Evolutionary conservation across 1,139 yeast genomes (phyloP).

Genomic region (Diutina catenulata): DNA sequence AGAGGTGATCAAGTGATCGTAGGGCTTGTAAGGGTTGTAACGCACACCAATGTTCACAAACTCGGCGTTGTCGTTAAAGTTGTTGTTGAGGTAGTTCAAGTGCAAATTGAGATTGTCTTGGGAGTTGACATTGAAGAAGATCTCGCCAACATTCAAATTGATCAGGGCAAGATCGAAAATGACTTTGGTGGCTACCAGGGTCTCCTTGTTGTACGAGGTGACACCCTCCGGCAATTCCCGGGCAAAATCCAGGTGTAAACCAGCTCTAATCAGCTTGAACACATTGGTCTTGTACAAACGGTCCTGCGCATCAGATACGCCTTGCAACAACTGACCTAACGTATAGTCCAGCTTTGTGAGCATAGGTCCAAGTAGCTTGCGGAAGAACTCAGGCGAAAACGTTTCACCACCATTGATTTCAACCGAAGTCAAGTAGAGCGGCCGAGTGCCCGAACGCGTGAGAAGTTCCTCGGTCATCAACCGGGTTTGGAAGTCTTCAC

Average conservation of each 20-base stretch:
- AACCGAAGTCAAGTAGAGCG: slow-evolving; percentile 32
- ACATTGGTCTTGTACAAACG: slow-evolving; percentile 30
- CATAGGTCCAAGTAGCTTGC: slow-evolving; percentile 34
- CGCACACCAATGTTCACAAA: slow-evolving; percentile 28
- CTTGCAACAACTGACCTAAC: slow-evolving; percentile 25
- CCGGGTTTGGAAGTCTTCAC: slow-evolving; percentile 16
- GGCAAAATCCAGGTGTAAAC: slow-evolving; percentile 23
- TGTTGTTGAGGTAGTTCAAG: slow-evolving; percentile 30
- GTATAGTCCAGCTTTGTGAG: slow-evolving; percentile 33
- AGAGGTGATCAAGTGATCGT: slow-evolving; percentile 26
- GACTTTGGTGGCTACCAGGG: slow-evolving; percentile 27
- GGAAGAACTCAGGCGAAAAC: slow-evolving; percentile 34
- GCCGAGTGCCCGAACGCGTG: slow-evolving; percentile 23
- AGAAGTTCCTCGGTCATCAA: slow-evolving; percentile 23
- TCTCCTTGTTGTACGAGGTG: slow-evolving; percentile 22
- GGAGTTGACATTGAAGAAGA: slow-evolving; percentile 24
- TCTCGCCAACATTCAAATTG: slow-evolving; percentile 25
- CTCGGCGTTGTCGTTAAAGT: slow-evolving; percentile 34
- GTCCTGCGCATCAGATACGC: slow-evolving; percentile 16
- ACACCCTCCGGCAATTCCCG: slow-evolving; percentile 16
- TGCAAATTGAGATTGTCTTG: slow-evolving; percentile 29
- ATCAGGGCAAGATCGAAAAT: slow-evolving; percentile 23
- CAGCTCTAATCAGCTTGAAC: slow-evolving; percentile 25
- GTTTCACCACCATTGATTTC: slow-evolving; percentile 40
- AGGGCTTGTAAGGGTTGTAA: slow-evolving; percentile 36